Evolutionary conservation across 306 rosid species (phyloP).

Genomic region (Rosa chinensis): DNA sequence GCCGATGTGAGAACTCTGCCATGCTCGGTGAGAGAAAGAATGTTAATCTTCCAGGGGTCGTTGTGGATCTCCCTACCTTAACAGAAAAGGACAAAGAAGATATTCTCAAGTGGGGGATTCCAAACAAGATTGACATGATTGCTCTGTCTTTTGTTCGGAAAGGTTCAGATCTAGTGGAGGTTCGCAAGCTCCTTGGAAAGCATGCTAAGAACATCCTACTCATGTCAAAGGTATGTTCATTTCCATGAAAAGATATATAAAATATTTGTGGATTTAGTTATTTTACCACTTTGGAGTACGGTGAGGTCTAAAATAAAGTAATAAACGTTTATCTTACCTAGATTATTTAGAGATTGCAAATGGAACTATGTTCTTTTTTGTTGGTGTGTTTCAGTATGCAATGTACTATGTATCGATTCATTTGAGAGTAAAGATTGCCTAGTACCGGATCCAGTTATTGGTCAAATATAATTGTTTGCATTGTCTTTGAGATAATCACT

Average conservation of each 20-base stretch:
- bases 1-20: constrained; percentile 93
- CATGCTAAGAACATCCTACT: constrained; percentile 88
- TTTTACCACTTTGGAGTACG: neutral
- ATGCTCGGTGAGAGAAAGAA: constrained; percentile 95
- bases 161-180: constrained; percentile 90
- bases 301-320: neutral
- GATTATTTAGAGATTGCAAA: neutral
- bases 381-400: neutral
- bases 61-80: constrained; percentile 93
- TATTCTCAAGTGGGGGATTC: constrained; percentile 82
- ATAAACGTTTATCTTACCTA: neutral
- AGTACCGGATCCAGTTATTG: neutral
- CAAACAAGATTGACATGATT: constrained; percentile 90
- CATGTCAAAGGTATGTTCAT: constrained; percentile 80
- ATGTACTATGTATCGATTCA: neutral
- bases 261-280: neutral
- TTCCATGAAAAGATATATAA: constrained; percentile 5
- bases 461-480: neutral
- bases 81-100: constrained; percentile 95
- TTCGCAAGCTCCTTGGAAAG: constrained; percentile 73
- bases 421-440: neutral
- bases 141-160: constrained; percentile 95
- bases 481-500: constrained; percentile 8
- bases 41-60: constrained; percentile 90
- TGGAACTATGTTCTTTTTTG: neutral